Evolutionary conservation across 768 basidiomycete species (phyloP).

Genomic region (Boletus insuetus): DNA sequence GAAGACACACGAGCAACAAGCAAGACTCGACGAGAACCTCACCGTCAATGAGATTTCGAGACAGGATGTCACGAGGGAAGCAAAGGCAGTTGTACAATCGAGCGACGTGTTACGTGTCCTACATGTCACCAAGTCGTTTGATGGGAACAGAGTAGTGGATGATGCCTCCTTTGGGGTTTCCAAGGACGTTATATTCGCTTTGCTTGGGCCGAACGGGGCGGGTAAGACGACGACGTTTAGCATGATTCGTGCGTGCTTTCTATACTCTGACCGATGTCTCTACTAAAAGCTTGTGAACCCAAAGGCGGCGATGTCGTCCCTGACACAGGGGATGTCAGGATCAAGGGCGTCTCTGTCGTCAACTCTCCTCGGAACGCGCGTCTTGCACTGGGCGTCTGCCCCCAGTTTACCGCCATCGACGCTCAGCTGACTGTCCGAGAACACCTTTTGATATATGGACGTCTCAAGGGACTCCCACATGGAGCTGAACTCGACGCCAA

Average conservation of each 20-base stretch:
- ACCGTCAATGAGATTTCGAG: conserved; percentile 21
- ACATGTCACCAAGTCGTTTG: conserved; percentile 60
- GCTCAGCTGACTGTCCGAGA: conserved; percentile 74
- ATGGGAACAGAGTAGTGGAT: conserved; percentile 59
- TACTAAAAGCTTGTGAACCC: background rate
- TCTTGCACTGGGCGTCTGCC: conserved; percentile 74
- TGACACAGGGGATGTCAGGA: conserved; percentile 64
- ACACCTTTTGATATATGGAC: conserved; percentile 69
- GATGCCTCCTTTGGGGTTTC: conserved; percentile 69
- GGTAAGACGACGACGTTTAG: conserved; percentile 84
- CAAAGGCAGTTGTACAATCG: conserved; percentile 44
- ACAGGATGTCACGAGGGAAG: conserved; percentile 57
- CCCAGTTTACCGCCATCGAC: conserved; percentile 83
- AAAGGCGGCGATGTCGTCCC: conserved; percentile 68
- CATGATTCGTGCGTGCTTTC: conserved; percentile 58
- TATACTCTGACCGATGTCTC: background rate
- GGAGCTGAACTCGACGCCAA: conserved; percentile 51
- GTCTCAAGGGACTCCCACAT: conserved; percentile 61
- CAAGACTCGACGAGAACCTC: conserved; percentile 11
- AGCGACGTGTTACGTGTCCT: conserved; percentile 61
- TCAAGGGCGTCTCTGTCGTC: conserved; percentile 64
- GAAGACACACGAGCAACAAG: conserved; percentile 18
- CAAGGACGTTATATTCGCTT: conserved; percentile 61
- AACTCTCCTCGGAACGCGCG: conserved; percentile 62
- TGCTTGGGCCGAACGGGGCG: conserved; percentile 81